A percentile compares a stretch with the other conserved stretches of the same genome.
These are phyloP conservation scores for Ormosia semicastrata DNA, from an alignment of 306 rosid species.

Conservation along the genomic window DNA sequence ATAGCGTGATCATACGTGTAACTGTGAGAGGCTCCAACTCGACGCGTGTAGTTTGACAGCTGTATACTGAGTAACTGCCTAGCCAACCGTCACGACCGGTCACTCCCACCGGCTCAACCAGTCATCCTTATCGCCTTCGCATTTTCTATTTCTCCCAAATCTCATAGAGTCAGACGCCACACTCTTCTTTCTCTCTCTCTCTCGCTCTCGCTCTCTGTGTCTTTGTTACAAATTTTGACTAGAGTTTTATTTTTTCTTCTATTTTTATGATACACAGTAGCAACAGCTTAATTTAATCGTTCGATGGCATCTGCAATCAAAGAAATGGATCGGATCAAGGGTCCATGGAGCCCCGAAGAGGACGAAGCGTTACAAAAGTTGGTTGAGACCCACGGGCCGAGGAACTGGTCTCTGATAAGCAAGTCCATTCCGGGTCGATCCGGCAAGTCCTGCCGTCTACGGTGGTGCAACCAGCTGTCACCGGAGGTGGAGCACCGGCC, in stretches of 20 bases:
- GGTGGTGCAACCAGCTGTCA: slow-evolving; percentile 96
- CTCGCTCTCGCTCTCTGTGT: neutral
- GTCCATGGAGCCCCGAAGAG: slow-evolving; percentile 95
- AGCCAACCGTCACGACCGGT: slow-evolving; percentile 46
- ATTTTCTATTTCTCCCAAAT: slow-evolving; percentile 31
- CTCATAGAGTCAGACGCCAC: neutral
- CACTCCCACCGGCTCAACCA: slow-evolving; percentile 42
- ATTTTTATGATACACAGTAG: neutral
- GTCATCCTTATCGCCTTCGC: slow-evolving; percentile 35
- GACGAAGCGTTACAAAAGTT: slow-evolving; percentile 61
- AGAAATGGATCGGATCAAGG: slow-evolving; percentile 71
- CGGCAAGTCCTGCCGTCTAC: slow-evolving; percentile 83
- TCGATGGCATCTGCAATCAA: slow-evolving; percentile 35
- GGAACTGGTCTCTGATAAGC: slow-evolving; percentile 83
- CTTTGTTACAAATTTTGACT: neutral
- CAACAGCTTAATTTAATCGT: neutral
- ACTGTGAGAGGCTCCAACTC: slow-evolving; percentile 11
- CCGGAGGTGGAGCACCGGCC: slow-evolving; percentile 80
- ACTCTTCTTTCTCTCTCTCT: neutral
- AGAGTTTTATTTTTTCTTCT: neutral
- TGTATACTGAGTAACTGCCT: slow-evolving; percentile 62
- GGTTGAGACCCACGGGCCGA: slow-evolving; percentile 58
- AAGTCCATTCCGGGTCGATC: slow-evolving; percentile 88
- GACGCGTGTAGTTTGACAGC: slow-evolving; percentile 77
- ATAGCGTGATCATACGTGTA: slow-evolving; percentile 50